These are phyloP conservation scores for Microthyrium microscopicum DNA, from an alignment of 2,329 filamentous ascomycete species.

Conservation along the genomic window DNA sequence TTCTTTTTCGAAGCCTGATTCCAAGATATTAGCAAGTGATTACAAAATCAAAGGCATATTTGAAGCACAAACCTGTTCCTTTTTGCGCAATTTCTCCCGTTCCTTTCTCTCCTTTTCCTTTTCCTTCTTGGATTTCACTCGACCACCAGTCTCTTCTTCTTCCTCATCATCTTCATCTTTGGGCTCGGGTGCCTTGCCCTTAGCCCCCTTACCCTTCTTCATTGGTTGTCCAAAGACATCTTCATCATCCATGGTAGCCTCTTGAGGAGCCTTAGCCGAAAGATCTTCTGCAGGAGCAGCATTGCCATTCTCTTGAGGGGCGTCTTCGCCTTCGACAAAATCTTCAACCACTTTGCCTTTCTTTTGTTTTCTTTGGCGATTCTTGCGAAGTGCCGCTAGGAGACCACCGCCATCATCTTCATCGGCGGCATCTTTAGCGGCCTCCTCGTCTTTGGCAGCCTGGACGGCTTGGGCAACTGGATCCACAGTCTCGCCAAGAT, in stretches of 20 bases:
- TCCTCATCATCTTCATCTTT: slow-evolving; percentile 31
- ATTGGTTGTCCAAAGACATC: slow-evolving; percentile 67
- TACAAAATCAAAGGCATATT: background rate
- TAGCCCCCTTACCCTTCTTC: slow-evolving; percentile 49
- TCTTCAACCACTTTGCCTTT: slow-evolving; percentile 64
- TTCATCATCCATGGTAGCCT: slow-evolving; percentile 52
- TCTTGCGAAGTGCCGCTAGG: slow-evolving; percentile 35
- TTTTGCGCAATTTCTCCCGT: slow-evolving; percentile 95
- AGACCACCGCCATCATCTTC: slow-evolving; percentile 32
- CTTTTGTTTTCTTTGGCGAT: slow-evolving; percentile 66
- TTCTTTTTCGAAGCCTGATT: slow-evolving; percentile 39
- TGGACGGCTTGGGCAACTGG: slow-evolving; percentile 36
- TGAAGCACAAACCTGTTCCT: slow-evolving; percentile 59
- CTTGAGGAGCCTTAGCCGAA: slow-evolving; percentile 54
- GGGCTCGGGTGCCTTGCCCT: slow-evolving; percentile 21
- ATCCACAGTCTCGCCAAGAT: slow-evolving; percentile 63
- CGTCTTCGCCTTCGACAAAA: slow-evolving; percentile 52
- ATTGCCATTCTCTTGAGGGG: slow-evolving; percentile 25
- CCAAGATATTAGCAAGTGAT: slow-evolving; percentile 13
- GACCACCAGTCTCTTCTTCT: slow-evolving; percentile 40
- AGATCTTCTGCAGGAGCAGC: slow-evolving; percentile 29
- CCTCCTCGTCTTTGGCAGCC: slow-evolving; percentile 28
- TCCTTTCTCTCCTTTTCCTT: slow-evolving; percentile 98
- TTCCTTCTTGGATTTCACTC: slow-evolving; percentile 88
- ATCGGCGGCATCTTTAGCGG: slow-evolving; percentile 29